Evolutionary conservation across 2,329 filamentous ascomycete species (phyloP), one percentile per base, ranked within the genome.

Genomic region (Colletotrichum noveboracense): DNA sequence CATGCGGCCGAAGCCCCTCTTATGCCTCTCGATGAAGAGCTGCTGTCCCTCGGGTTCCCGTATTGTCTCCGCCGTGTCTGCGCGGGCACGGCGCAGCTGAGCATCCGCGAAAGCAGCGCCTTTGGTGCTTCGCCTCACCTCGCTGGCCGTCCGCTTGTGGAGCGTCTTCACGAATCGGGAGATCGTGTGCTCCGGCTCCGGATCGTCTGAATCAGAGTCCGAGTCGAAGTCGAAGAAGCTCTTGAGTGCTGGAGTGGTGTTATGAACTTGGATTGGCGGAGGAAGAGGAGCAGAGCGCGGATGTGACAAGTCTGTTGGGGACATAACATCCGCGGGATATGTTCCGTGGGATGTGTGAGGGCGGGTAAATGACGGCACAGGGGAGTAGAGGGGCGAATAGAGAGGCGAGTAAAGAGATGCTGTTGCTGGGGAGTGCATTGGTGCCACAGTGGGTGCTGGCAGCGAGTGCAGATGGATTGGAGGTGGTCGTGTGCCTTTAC

Each of bases 151-250:
- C 30, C 76, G 74, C 69, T 66, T 76, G 62, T 78, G 76, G 28
- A 78, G 65, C 43, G 68, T 71, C 74, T 71, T 71, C 77, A 68
- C 52, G 60, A 74, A 36, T 77, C 62, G 5, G 76, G 73, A 66
- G 61, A 77, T 76, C 36, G 72, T 52, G 55, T 68, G 68, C 64
- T 75, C 76, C 16, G 68, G 73, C 36, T 66, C 69, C 32, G 74
- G 21, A n/a, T 66, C 68, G 7, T 78, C 77, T 16, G 71, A 71
- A 13, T 77, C 76, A 9, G 76, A 77, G 56, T 78, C 77, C 16
- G 76, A 78, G 62, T 78, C 77, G 26, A 78, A 78, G 66, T 78
- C 72, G 69, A 78, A 78, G 61, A 76, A 77, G 34, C 75, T 77
- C 36, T 77, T 75, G 30, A 66, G 75, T 34, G 36, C 21, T 30